Conservation (phyloP, 352 stramenopile genomes). For the Globisporangium nunn region DNA sequence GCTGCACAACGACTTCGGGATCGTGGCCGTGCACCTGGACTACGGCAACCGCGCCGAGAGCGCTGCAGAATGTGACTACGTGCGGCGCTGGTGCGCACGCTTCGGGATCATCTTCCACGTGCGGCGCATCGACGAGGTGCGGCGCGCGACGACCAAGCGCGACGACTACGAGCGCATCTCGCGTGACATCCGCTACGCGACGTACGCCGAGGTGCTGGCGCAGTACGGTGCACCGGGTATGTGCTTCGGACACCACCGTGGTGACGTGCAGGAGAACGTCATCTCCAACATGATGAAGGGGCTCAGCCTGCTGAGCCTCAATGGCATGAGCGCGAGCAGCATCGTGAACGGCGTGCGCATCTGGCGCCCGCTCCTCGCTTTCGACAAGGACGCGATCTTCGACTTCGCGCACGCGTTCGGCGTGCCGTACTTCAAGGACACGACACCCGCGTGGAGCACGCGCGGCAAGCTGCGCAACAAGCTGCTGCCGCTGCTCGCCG, state of each 20-base stretch:
- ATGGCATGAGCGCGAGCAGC: slow-evolving; percentile 88
- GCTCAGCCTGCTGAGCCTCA: slow-evolving; percentile 88
- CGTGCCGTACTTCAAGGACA: slow-evolving; percentile 97
- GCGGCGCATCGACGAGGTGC: slow-evolving; percentile 89
- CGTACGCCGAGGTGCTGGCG: slow-evolving; percentile 86
- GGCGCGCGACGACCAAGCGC: slow-evolving; percentile 84
- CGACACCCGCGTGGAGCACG: slow-evolving; percentile 94
- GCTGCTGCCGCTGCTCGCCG: slow-evolving; percentile 89
- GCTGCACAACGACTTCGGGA: slow-evolving; percentile 41
- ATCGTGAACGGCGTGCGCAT: slow-evolving; percentile 76
- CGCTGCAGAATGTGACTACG: slow-evolving; percentile 88
- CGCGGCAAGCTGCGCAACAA: slow-evolving; percentile 94
- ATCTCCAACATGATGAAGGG: slow-evolving; percentile 97
- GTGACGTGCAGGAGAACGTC: slow-evolving; percentile 98
- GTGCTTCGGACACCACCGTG: slow-evolving; percentile 95
- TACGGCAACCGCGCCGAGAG: slow-evolving; percentile 95
- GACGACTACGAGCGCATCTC: slow-evolving; percentile 95
- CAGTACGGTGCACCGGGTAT: slow-evolving; percentile 80
- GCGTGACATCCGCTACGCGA: slow-evolving; percentile 90
- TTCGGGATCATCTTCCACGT: slow-evolving; percentile 80
- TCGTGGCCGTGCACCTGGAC: slow-evolving; percentile 95
- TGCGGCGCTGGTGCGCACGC: slow-evolving; percentile 82
- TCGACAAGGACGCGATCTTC: slow-evolving; percentile 94
- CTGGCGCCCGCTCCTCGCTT: slow-evolving; percentile 89
- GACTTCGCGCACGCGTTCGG: slow-evolving; percentile 93